Evolutionary conservation across 2,329 filamentous ascomycete genomes (phyloP).

Genomic region (Lomentospora prolificans): DNA sequence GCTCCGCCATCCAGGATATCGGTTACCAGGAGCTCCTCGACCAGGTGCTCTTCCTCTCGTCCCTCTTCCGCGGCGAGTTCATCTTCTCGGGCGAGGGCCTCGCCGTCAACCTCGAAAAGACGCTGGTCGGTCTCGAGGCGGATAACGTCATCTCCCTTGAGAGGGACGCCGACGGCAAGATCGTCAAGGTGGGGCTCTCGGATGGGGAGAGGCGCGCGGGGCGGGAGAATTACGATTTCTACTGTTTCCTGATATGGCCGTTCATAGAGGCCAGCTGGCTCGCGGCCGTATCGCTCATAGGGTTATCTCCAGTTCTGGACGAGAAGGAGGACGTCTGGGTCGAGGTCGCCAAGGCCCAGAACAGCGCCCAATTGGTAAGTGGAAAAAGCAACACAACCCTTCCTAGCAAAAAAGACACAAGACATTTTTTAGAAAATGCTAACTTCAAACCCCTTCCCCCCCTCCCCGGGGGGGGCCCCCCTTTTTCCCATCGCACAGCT

Average conservation of each 20-base stretch:
- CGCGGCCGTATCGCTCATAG: constrained; percentile 77
- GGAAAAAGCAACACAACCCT: neutral
- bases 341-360: constrained; percentile 65
- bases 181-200: constrained; percentile 64
- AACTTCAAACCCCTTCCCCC: too few species aligned
- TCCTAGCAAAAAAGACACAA: neutral
- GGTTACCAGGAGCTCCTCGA: constrained; percentile 60
- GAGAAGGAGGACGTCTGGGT: constrained; percentile 61
- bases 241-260: constrained; percentile 97
- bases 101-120: constrained; percentile 68
- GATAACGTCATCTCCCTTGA: constrained; percentile 68
- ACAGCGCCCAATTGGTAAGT: constrained; percentile 68
- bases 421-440: too few species aligned
- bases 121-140: constrained; percentile 63
- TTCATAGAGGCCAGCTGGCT: constrained; percentile 95
- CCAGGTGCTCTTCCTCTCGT: constrained; percentile 83
- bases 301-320: constrained; percentile 62
- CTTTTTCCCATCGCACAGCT: constrained; percentile 38
- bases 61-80: constrained; percentile 91
- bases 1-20: constrained; percentile 69
- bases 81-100: constrained; percentile 89
- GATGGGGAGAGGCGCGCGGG: constrained; percentile 67
- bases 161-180: constrained; percentile 39
- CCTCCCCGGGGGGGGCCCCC: too few species aligned
- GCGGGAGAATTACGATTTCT: constrained; percentile 94